Evolutionary conservation across 257 asterid genomes (phyloP).

Genomic region (Gentiana straminea): DNA sequence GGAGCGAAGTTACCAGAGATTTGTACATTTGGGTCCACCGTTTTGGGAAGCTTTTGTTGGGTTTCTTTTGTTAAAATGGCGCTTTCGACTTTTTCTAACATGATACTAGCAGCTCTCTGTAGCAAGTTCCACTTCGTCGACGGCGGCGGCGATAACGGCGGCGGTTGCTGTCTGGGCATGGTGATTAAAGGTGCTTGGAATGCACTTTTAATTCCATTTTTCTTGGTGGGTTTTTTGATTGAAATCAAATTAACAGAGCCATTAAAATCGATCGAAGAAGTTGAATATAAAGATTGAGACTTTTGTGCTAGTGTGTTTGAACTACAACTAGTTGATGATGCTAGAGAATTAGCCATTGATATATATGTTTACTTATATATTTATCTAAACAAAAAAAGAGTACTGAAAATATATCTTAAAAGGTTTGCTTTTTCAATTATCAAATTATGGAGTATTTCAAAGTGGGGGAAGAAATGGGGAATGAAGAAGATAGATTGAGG

Average conservation of each 20-base stretch:
- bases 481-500: background rate
- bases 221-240: conserved; percentile 8
- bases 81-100: conserved; percentile 33
- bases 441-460: background rate
- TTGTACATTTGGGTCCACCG: conserved; percentile 50
- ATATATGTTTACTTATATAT: background rate
- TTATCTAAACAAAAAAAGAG: too few species aligned
- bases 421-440: background rate
- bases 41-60: conserved; percentile 32
- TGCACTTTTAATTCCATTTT: conserved; percentile 8
- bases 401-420: too few species aligned
- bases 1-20: conserved; percentile 59
- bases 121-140: conserved; percentile 35
- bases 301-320: conserved; percentile 4
- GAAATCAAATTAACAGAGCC: conserved; percentile 6
- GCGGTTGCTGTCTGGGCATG: conserved; percentile 5
- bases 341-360: conserved; percentile 9
- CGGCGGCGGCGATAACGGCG: conserved; percentile 1
- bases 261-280: conserved; percentile 7
- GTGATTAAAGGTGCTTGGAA: conserved; percentile 13
- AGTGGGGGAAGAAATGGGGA: background rate
- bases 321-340: background rate
- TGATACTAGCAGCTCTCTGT: conserved; percentile 32
- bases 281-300: conserved; percentile 4
- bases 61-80: conserved; percentile 35